These are phyloP conservation scores for Penicillium steckii DNA, from an alignment of 495 filamentous ascomycete genomes.

Conservation along the genomic window DNA sequence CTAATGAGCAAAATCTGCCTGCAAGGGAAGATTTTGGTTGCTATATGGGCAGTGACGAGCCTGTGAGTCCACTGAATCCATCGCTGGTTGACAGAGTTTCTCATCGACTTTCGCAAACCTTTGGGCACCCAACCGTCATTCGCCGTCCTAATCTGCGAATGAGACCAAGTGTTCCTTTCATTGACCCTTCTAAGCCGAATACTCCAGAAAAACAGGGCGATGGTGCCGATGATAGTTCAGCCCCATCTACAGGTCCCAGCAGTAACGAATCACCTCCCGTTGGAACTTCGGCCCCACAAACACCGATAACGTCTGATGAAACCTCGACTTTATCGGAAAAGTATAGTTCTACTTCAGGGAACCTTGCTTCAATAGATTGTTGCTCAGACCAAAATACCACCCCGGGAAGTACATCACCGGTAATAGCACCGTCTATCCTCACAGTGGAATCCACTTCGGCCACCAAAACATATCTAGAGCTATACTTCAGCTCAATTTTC, in stretches of 20 bases:
- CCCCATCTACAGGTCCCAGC: slow-evolving; percentile 36
- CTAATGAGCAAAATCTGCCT: background rate
- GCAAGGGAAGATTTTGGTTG: slow-evolving; percentile 1
- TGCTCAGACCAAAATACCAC: slow-evolving; percentile 9
- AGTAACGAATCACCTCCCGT: slow-evolving; percentile 30
- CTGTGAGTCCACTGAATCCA: slow-evolving; percentile 14
- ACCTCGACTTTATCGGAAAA: slow-evolving; percentile 21
- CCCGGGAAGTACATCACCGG: slow-evolving; percentile 16
- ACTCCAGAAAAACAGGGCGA: slow-evolving; percentile 23
- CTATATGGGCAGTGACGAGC: background rate
- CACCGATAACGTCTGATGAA: slow-evolving; percentile 36
- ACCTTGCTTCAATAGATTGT: slow-evolving; percentile 4
- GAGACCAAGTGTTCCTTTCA: slow-evolving; percentile 39
- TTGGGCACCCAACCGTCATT: slow-evolving; percentile 55
- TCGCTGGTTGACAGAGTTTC: slow-evolving; percentile 45
- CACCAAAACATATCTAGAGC: slow-evolving; percentile 85
- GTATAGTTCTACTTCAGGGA: slow-evolving; percentile 8
- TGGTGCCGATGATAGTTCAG: slow-evolving; percentile 37
- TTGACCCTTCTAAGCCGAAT: slow-evolving; percentile 18
- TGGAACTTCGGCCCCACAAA: slow-evolving; percentile 36
- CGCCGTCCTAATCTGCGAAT: slow-evolving; percentile 45
- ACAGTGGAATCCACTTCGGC: slow-evolving; percentile 77
- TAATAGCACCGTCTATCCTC: slow-evolving; percentile 56
- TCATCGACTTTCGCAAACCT: slow-evolving; percentile 47
- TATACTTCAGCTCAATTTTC: slow-evolving; percentile 69